Percentiles rank a stretch among this genome's conserved stretches.
Conservation (phyloP, 148 eudicot genomes). For the Fagopyrum homotropicum region DNA sequence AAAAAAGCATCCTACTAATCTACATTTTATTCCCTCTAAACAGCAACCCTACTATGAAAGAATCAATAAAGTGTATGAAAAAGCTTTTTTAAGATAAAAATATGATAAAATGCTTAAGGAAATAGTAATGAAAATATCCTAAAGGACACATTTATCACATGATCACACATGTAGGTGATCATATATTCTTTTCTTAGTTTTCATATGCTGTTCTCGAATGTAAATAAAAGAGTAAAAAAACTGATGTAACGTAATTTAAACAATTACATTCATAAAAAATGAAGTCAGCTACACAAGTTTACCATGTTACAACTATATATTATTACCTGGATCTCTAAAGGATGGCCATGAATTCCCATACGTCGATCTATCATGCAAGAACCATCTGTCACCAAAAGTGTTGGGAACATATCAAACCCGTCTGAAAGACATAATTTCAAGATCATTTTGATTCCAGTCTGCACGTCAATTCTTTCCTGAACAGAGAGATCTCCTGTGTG, state of each 20-base stretch:
- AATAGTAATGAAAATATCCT: not conserved
- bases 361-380: conserved; percentile 65
- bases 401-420: conserved; percentile 62
- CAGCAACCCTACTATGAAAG: not conserved
- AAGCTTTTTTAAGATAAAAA: not conserved
- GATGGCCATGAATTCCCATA: conserved; percentile 63
- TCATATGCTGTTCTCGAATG: not conserved
- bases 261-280: not conserved
- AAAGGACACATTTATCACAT: not conserved
- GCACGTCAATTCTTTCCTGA: conserved; percentile 56
- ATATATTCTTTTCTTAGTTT: not conserved
- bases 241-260: not conserved
- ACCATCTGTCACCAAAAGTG: conserved; percentile 54
- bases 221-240: not conserved
- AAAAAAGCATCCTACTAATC: not conserved
- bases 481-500: conserved; percentile 45
- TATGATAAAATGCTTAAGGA: not conserved
- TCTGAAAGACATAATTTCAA: conserved; percentile 47
- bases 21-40: not conserved
- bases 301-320: not conserved
- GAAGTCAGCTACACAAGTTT: not conserved
- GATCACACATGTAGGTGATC: not conserved
- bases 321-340: conserved; percentile 44
- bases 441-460: conserved; percentile 59
- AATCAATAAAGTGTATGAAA: not conserved